Evolutionary conservation across 192 early-diverging fungal genomes (phyloP).

Genomic region (Backusella tarrabulga): DNA sequence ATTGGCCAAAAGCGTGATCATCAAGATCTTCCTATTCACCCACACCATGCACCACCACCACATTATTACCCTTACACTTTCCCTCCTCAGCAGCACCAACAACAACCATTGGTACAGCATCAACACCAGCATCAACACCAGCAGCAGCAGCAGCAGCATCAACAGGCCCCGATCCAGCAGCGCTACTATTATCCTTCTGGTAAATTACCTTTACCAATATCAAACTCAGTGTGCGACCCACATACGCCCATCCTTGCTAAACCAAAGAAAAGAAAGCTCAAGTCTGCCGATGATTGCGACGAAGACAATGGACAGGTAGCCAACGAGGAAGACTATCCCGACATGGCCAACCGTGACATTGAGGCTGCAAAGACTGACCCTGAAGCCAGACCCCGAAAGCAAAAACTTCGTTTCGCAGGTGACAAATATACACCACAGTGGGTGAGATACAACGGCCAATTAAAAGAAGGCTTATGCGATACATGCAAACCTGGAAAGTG

Average conservation of each 20-base stretch:
- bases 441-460: constrained; percentile 74
- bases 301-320: constrained; percentile 13
- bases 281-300: constrained; percentile 8
- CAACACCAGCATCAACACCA: background rate
- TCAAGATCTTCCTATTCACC: background rate
- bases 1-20: constrained; percentile 13
- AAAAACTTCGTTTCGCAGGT: constrained; percentile 66
- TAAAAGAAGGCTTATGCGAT: constrained; percentile 84
- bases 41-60: background rate
- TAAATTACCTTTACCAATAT: constrained; percentile 18
- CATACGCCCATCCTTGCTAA: background rate
- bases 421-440: constrained; percentile 83
- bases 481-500: constrained; percentile 79
- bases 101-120: background rate
- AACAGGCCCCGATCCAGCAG: constrained; percentile 8
- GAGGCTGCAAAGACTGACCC: constrained; percentile 45
- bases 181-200: constrained; percentile 19
- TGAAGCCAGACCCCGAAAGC: constrained; percentile 61
- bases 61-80: constrained; percentile 12
- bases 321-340: constrained; percentile 30
- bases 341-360: constrained; percentile 37
- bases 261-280: constrained; percentile 20
- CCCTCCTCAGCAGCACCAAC: background rate
- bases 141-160: background rate
- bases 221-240: background rate